phyloP scores from a whole-genome alignment of 805 yeast genomes.

The Phaffomyces antillensis region DNA sequence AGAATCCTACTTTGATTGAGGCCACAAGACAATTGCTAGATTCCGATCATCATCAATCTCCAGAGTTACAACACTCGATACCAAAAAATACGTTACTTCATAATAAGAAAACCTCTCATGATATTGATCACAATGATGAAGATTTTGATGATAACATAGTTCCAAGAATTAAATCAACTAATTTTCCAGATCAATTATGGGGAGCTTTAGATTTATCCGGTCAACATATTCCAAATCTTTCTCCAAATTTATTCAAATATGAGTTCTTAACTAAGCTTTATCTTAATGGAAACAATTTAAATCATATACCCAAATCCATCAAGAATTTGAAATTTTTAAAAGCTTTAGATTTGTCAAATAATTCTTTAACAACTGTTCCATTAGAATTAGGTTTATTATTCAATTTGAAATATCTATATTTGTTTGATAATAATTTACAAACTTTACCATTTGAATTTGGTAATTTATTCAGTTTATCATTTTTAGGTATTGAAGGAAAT shows the following conservation, averaged over 20 bases:
- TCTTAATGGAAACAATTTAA: conserved; percentile 77
- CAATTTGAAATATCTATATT: conserved; percentile 71
- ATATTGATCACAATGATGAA: conserved; percentile 25
- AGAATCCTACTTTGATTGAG: conserved; percentile 29
- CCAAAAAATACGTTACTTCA: conserved; percentile 24
- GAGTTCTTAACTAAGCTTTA: conserved; percentile 80
- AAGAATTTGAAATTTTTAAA: conserved; percentile 64
- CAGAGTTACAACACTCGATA: conserved; percentile 5
- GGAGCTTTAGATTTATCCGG: conserved; percentile 89
- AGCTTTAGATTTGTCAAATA: conserved; percentile 80
- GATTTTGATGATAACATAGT: conserved; percentile 53
- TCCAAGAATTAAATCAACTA: conserved; percentile 48
- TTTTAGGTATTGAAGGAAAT: conserved; percentile 92
- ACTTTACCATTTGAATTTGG: conserved; percentile 83
- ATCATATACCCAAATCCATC: conserved; percentile 58
- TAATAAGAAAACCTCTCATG: conserved; percentile 35
- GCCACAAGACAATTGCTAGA: conserved; percentile 31
- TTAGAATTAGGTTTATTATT: conserved; percentile 76
- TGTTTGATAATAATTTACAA: conserved; percentile 78
- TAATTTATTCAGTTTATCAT: conserved; percentile 71
- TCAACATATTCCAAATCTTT: conserved; percentile 65
- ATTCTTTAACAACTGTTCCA: conserved; percentile 67
- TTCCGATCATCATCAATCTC: conserved; percentile 21
- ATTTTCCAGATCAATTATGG: conserved; percentile 76
- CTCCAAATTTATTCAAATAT: conserved; percentile 73